A percentile compares a stretch with the other conserved stretches of the same genome.
phyloP scores from a whole-genome alignment of 1,284 basidiomycete genomes.

The Pascua sp. region DNA sequence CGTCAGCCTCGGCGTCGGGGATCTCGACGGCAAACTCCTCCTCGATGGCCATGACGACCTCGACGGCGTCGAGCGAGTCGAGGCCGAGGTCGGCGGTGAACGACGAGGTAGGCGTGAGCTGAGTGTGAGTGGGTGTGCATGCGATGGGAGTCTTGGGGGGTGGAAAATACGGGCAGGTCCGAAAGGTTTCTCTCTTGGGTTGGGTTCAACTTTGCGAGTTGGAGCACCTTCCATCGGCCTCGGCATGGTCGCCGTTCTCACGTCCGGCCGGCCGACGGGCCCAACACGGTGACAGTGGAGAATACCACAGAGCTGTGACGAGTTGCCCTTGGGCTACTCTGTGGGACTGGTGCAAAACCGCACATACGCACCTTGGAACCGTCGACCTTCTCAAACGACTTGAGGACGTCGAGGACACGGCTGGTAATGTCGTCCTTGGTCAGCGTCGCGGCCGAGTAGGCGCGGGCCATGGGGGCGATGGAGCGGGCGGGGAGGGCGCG shows the following conservation, averaged over 20 bases:
- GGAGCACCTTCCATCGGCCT: too few relatives aligned
- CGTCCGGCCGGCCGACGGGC: too few relatives aligned
- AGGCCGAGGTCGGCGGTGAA: constrained; percentile 89
- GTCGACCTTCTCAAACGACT: constrained; percentile 94
- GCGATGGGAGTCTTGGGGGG: neutral
- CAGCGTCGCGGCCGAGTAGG: constrained; percentile 74
- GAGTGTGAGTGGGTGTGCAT: constrained; percentile 3
- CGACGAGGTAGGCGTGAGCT: constrained; percentile 72
- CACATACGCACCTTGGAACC: constrained; percentile 65
- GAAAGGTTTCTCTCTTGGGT: neutral
- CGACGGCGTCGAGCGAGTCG: constrained; percentile 95
- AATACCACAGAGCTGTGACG: too few relatives aligned
- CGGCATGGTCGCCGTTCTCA: too few relatives aligned
- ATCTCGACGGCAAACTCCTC: constrained; percentile 77
- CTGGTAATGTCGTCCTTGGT: constrained; percentile 71
- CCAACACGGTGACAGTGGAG: too few relatives aligned
- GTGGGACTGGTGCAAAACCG: too few relatives aligned
- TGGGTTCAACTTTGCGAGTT: too few relatives aligned
- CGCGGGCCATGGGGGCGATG: constrained; percentile 25
- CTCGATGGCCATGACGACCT: constrained; percentile 99
- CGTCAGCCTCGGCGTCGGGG: constrained; percentile 97
- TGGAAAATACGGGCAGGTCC: too few relatives aligned
- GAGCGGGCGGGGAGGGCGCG: constrained; percentile 8
- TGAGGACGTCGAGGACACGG: constrained; percentile 83
- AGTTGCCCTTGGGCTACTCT: too few relatives aligned